Conservation (phyloP, 108 stramenopile species). For the Nitzschia sp. region DNA sequence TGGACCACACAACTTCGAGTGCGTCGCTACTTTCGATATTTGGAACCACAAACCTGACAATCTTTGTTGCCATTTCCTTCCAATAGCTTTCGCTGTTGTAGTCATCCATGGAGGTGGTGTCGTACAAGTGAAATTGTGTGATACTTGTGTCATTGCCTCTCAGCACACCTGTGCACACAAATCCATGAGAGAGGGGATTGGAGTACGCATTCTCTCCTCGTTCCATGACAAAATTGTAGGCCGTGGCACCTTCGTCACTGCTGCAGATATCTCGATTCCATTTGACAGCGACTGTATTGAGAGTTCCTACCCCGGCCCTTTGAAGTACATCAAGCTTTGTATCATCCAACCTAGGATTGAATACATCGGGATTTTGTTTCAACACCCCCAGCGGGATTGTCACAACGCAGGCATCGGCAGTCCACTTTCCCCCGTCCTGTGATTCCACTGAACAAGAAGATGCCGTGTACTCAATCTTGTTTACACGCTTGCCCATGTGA, state of each 20-base stretch:
- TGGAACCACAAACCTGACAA: neutral
- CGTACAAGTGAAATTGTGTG: conserved; percentile 16
- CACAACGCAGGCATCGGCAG: conserved; percentile 19
- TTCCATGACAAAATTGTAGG: conserved; percentile 5
- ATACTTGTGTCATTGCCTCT: conserved; percentile 2
- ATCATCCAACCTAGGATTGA: conserved; percentile 2
- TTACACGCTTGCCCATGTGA: neutral
- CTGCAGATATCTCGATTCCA: conserved; percentile 16
- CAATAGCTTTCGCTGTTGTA: neutral
- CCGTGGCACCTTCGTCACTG: conserved; percentile 5
- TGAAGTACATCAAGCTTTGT: conserved; percentile 9
- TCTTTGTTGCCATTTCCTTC: neutral
- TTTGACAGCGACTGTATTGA: conserved; percentile 20
- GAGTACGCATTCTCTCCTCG: neutral
- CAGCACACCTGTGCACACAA: conserved; percentile 2
- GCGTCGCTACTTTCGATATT: neutral
- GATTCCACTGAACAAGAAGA: neutral
- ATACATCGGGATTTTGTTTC: conserved; percentile 3
- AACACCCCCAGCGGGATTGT: conserved; percentile 16
- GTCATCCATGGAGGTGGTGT: neutral
- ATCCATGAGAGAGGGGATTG: conserved; percentile 18
- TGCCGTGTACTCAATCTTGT: neutral
- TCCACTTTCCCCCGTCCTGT: neutral
- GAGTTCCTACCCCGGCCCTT: conserved; percentile 7
- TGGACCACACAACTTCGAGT: conserved; percentile 1